These are phyloP conservation scores for Tricholoma sp. DNA, from an alignment of 768 basidiomycete genomes.

Conservation along the genomic window DNA sequence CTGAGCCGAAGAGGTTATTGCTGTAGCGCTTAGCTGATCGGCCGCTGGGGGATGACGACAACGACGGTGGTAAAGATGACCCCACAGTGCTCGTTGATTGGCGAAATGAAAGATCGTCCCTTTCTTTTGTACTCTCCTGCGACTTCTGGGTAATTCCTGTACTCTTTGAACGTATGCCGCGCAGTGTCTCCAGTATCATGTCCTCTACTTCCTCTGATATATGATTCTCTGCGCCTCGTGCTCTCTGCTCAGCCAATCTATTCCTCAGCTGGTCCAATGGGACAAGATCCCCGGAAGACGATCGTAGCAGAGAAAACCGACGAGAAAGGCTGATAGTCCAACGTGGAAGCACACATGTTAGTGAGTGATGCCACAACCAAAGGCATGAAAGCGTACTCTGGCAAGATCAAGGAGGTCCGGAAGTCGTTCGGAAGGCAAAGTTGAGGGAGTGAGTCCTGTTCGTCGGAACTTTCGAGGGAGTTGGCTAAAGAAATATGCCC, in stretches of 20 bases:
- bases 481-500: constrained; percentile 27
- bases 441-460: constrained; percentile 40
- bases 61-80: constrained; percentile 33
- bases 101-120: constrained; percentile 23
- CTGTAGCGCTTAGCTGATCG: constrained; percentile 69
- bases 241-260: constrained; percentile 73
- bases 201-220: constrained; percentile 82
- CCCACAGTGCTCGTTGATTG: constrained; percentile 28
- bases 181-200: constrained; percentile 74
- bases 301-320: constrained; percentile 75
- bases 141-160: constrained; percentile 26
- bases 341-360: constrained; percentile 12
- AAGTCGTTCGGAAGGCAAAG: constrained; percentile 72
- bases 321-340: constrained; percentile 59
- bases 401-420: constrained; percentile 80
- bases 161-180: constrained; percentile 35
- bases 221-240: constrained; percentile 58
- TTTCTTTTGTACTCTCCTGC: constrained; percentile 28
- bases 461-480: constrained; percentile 26
- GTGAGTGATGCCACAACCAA: constrained; percentile 6
- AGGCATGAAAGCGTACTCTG: constrained; percentile 55
- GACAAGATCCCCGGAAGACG: constrained; percentile 59
- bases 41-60: constrained; percentile 38
- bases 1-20: constrained; percentile 83
- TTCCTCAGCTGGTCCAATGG: constrained; percentile 58